Percentiles rank a stretch among this genome's conserved stretches.
phyloP scores from a whole-genome alignment of 2,329 filamentous ascomycete genomes.

The Microcera coccophila region DNA sequence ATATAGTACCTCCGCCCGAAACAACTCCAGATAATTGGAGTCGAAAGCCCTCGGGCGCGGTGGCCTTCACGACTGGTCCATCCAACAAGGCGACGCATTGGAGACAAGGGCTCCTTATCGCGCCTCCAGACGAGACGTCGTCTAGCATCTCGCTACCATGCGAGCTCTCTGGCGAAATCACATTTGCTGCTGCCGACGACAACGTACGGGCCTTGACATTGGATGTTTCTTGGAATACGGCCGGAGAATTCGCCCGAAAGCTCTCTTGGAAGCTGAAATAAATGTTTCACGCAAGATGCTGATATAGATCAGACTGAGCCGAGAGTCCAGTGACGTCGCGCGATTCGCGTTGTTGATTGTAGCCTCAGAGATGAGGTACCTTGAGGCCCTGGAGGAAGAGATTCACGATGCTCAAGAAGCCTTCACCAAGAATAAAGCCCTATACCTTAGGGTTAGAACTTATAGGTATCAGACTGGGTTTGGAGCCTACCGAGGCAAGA shows the following conservation, averaged over 20 bases:
- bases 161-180: conserved; percentile 62
- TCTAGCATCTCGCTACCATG: conserved; percentile 49
- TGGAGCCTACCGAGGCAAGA: conserved; percentile 61
- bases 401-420: conserved; percentile 87
- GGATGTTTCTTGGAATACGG: conserved; percentile 56
- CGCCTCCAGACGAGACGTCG: conserved; percentile 54
- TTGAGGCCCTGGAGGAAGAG: conserved; percentile 71
- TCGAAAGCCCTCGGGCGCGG: conserved; percentile 53
- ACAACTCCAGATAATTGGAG: conserved; percentile 61
- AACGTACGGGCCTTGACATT: conserved; percentile 68
- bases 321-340: too few relatives aligned
- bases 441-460: conserved; percentile 26
- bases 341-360: too few relatives aligned
- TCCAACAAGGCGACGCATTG: conserved; percentile 77
- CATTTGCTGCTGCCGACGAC: conserved; percentile 65
- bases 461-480: not conserved
- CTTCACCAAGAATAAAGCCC: conserved; percentile 90
- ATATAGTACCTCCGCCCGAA: conserved; percentile 46
- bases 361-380: conserved; percentile 65
- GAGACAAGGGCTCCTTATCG: conserved; percentile 76
- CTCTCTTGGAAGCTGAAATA: conserved; percentile 52
- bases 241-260: conserved; percentile 37
- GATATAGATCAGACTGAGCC: too few relatives aligned
- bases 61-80: conserved; percentile 88
- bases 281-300: not conserved